A percentile compares a stretch with the other conserved stretches of the same genome.
Conservation (phyloP, 192 early-diverging fungal genomes). For the Gigaspora rosea region DNA sequence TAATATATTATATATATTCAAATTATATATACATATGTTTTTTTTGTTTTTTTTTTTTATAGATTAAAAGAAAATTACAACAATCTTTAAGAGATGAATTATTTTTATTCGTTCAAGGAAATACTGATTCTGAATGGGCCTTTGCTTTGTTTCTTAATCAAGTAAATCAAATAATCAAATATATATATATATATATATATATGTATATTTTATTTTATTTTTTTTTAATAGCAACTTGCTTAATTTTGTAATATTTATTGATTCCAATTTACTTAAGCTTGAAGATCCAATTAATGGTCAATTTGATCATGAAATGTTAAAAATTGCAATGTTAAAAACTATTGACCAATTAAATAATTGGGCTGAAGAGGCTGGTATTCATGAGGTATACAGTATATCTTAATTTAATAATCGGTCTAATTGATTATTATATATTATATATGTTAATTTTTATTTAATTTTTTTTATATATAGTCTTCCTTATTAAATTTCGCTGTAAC, state of each 20-base stretch:
- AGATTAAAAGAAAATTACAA: slow-evolving; percentile 72
- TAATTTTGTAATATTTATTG: background rate
- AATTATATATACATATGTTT: background rate
- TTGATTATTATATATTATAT: background rate
- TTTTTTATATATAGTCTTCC: slow-evolving; percentile 39
- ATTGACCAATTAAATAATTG: slow-evolving; percentile 74
- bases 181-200: background rate
- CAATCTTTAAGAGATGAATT: slow-evolving; percentile 66
- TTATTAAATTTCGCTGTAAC: slow-evolving; percentile 83
- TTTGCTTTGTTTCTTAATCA: slow-evolving; percentile 79
- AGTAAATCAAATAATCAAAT: slow-evolving; percentile 38
- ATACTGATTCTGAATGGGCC: slow-evolving; percentile 79
- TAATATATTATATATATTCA: background rate
- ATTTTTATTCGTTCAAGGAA: slow-evolving; percentile 71
- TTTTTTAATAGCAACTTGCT: background rate
- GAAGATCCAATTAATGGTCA: slow-evolving; percentile 44
- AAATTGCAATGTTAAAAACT: slow-evolving; percentile 72
- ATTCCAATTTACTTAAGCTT: background rate
- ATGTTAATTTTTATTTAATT: background rate
- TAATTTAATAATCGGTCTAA: background rate
- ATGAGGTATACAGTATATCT: slow-evolving; percentile 37
- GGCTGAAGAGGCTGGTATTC: slow-evolving; percentile 64
- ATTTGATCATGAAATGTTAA: slow-evolving; percentile 64
- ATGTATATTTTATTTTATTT: too few species aligned
- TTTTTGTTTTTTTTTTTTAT: background rate